phyloP scores from a whole-genome alignment of 2,329 filamentous ascomycete species.

The Trichoderma sp. region DNA sequence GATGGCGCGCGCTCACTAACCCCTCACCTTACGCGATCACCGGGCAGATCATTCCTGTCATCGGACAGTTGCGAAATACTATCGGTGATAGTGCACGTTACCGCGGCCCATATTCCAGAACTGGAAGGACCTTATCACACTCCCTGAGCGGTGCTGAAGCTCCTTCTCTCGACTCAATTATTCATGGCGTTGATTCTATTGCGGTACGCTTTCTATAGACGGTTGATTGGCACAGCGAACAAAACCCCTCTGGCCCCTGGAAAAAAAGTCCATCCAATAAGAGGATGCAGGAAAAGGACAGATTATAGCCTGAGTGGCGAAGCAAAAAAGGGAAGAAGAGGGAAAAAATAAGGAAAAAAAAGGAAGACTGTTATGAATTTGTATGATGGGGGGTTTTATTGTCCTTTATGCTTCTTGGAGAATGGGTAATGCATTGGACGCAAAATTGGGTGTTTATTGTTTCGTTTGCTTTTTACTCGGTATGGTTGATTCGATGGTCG shows the following conservation, averaged over 20 bases:
- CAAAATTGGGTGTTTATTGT: conserved; percentile 5
- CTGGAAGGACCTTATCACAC: conserved; percentile 7
- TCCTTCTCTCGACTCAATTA: not conserved
- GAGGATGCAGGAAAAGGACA: not conserved
- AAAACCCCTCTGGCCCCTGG: not conserved
- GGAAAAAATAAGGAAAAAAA: not conserved
- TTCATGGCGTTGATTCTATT: not conserved
- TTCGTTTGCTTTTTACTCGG: not conserved
- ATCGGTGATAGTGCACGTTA: not conserved
- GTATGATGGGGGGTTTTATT: conserved; percentile 17
- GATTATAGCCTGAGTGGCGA: not conserved
- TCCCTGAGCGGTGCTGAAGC: not conserved
- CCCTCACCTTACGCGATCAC: conserved; percentile 5
- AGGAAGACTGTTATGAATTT: conserved; percentile 3
- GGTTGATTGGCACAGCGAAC: not conserved
- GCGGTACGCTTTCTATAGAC: conserved; percentile 16
- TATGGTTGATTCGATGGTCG: not conserved
- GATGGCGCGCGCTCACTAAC: conserved; percentile 8
- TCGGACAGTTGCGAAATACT: conserved; percentile 4
- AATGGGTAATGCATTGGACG: conserved; percentile 6
- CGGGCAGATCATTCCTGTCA: conserved; percentile 17
- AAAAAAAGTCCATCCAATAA: not conserved
- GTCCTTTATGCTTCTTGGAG: conserved; percentile 15
- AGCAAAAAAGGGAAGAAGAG: not conserved
- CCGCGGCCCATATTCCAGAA: conserved; percentile 1